Evolutionary conservation across 495 filamentous ascomycete genomes (phyloP).

Genomic region (Lasiosphaeria ovina): DNA sequence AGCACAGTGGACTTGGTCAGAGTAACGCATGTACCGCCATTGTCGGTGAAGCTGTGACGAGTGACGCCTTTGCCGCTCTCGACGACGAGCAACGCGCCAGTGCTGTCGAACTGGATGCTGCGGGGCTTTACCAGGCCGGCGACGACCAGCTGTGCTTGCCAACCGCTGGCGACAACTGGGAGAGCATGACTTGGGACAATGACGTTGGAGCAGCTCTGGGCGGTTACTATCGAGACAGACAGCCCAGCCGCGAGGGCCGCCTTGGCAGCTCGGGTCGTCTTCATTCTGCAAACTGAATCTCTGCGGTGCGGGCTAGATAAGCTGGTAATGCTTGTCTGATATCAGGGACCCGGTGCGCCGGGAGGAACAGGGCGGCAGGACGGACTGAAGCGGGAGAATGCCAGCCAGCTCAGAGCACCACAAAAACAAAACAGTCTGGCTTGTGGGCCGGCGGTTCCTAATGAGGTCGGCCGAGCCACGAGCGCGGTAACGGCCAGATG

Average conservation of each 20-base stretch:
- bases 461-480: conserved; percentile 13
- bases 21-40: conserved; percentile 51
- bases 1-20: conserved; percentile 38
- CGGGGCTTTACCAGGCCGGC: conserved; percentile 53
- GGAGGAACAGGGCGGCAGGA: background rate
- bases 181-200: conserved; percentile 41
- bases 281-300: conserved; percentile 15
- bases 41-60: conserved; percentile 47
- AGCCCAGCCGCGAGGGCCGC: conserved; percentile 17
- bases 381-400: background rate
- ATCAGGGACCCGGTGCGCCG: background rate
- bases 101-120: conserved; percentile 56
- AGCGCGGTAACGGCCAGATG: conserved; percentile 8
- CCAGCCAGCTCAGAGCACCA: background rate
- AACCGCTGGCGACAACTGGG: conserved; percentile 56
- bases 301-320: too few relatives aligned
- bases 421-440: conserved; percentile 1
- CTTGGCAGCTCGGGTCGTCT: conserved; percentile 13
- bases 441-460: conserved; percentile 12
- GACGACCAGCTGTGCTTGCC: conserved; percentile 52
- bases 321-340: too few relatives aligned
- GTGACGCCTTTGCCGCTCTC: conserved; percentile 53
- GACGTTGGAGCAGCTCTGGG: conserved; percentile 32
- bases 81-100: conserved; percentile 57
- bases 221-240: conserved; percentile 14